Evolutionary conservation across 2,329 filamentous ascomycete species (phyloP).

Genomic region (Talaromyces rugulosus): DNA sequence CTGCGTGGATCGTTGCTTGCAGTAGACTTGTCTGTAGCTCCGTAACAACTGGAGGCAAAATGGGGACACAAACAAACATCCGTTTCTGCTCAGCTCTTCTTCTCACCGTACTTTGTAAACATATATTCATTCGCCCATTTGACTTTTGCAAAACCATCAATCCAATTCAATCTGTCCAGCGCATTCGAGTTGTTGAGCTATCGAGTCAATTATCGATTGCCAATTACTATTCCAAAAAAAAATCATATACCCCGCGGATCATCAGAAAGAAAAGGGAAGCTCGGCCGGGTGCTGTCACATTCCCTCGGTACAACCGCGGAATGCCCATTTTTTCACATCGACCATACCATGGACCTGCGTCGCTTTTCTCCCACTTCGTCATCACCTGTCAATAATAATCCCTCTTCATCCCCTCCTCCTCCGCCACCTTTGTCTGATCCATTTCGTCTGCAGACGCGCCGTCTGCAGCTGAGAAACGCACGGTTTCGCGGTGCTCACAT

Average conservation of each 20-base stretch:
- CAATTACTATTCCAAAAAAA: not conserved
- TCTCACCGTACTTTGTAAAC: not conserved
- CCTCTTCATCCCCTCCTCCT: constrained; percentile 8
- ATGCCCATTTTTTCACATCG: not conserved
- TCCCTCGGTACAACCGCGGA: constrained; percentile 9
- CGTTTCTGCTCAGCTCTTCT: not conserved
- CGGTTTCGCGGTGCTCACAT: constrained; percentile 23
- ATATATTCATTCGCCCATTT: too few relatives aligned
- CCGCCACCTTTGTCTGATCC: constrained; percentile 15
- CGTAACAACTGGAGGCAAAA: constrained; percentile 38
- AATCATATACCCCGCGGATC: not conserved
- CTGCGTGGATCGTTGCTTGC: not conserved
- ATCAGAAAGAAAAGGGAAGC: not conserved
- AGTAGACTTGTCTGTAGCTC: not conserved
- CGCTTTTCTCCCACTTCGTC: not conserved
- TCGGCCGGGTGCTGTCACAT: constrained; percentile 4
- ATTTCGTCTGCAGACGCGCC: constrained; percentile 24
- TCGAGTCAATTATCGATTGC: not conserved
- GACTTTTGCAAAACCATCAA: not conserved
- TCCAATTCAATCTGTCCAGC: not conserved
- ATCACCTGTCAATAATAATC: not conserved
- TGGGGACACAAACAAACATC: constrained; percentile 17
- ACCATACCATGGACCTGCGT: constrained; percentile 2
- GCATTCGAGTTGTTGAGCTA: not conserved
- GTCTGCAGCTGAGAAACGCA: constrained; percentile 25